A percentile compares a stretch with the other conserved stretches of the same genome.
Evolutionary conservation across 2,329 filamentous ascomycete genomes (phyloP).

Genomic region (Ilyonectria destructans): DNA sequence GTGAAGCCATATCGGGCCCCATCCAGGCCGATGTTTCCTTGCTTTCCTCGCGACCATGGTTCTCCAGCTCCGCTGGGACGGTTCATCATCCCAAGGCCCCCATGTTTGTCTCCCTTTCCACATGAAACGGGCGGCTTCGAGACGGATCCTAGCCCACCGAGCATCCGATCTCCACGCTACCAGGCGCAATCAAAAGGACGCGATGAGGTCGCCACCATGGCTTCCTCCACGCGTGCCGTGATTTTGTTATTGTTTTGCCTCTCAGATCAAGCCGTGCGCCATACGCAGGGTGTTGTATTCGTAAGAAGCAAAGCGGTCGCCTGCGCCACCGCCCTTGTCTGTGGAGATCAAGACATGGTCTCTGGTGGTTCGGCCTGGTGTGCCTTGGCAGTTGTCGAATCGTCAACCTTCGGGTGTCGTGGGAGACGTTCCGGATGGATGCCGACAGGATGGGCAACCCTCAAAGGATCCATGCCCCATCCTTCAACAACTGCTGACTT

Average conservation of each 20-base stretch:
- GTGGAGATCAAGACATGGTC: slow-evolving; percentile 21
- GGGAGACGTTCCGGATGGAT: slow-evolving; percentile 10
- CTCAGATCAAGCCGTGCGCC: slow-evolving; percentile 8
- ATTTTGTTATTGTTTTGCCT: slow-evolving; percentile 11
- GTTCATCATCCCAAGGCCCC: slow-evolving; percentile 41
- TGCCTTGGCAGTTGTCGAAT: slow-evolving; percentile 10
- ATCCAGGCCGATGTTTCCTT: slow-evolving; percentile 17
- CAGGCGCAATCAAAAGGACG: not conserved
- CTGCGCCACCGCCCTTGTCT: slow-evolving; percentile 23
- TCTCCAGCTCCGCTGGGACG: slow-evolving; percentile 42
- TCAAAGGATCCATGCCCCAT: slow-evolving; percentile 15
- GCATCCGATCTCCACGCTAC: slow-evolving; percentile 9
- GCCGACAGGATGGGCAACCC: slow-evolving; percentile 9
- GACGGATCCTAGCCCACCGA: slow-evolving; percentile 27
- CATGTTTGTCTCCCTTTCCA: slow-evolving; percentile 32
- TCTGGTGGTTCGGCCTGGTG: not conserved
- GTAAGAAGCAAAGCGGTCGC: slow-evolving; percentile 6
- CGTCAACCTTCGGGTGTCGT: slow-evolving; percentile 21
- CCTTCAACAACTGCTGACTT: slow-evolving; percentile 17
- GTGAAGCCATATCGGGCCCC: slow-evolving; percentile 8
- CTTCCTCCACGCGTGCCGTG: not conserved
- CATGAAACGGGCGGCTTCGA: slow-evolving; percentile 46
- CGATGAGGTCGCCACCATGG: not conserved
- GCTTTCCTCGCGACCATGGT: slow-evolving; percentile 24
- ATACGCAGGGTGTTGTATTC: not conserved